Percentiles rank a stretch among this genome's conserved stretches.
Conservation (phyloP, 2,329 filamentous ascomycete species). For the Thielaviopsis populi region DNA sequence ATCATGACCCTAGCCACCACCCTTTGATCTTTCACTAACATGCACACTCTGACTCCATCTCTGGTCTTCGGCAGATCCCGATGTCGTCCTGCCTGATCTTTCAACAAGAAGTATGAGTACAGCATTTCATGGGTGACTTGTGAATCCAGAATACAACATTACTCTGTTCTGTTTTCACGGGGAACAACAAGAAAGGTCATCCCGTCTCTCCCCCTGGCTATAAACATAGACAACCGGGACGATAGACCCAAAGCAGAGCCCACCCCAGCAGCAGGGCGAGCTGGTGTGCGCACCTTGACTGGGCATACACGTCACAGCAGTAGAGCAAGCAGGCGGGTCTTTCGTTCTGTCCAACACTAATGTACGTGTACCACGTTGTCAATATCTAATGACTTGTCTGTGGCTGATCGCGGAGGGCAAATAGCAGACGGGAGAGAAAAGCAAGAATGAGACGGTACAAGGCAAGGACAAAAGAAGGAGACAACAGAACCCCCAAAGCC, state of each 20-base stretch:
- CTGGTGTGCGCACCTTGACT: background rate
- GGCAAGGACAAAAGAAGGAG: background rate
- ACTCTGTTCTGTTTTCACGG: background rate
- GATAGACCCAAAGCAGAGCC: background rate
- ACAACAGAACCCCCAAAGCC: background rate
- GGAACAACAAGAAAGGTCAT: background rate
- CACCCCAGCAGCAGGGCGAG: background rate
- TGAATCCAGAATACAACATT: background rate
- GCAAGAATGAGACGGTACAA: background rate
- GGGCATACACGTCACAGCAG: background rate
- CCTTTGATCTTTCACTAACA: background rate
- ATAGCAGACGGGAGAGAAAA: background rate
- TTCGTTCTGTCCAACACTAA: background rate
- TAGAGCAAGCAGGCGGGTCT: background rate
- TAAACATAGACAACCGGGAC: background rate
- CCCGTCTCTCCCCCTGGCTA: background rate
- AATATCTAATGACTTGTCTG: conserved; percentile 1
- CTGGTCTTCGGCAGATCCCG: background rate
- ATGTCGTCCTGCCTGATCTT: background rate
- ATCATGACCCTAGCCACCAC: too few species aligned
- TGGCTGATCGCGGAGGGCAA: background rate
- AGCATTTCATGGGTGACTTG: background rate
- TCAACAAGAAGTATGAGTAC: background rate
- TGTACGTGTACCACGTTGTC: background rate
- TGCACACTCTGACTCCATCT: too few species aligned